Conservation (phyloP, 1,284 basidiomycete genomes). For the Phellinidium pouzarii region DNA sequence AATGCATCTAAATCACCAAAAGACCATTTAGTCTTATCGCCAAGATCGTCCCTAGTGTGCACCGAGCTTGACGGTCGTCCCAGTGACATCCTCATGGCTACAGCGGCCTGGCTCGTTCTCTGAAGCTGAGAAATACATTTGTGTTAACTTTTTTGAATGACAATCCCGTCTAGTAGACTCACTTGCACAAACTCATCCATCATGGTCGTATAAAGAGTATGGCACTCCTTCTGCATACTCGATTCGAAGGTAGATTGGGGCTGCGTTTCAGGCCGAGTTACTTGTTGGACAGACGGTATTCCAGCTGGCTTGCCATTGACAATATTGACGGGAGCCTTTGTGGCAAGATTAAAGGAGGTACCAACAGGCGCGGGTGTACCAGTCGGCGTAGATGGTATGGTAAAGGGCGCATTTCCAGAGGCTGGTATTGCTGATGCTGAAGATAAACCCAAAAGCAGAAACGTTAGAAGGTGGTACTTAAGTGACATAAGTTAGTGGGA, state of each 20-base stretch:
- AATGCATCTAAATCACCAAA: slow-evolving; percentile 48
- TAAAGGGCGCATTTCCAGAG: slow-evolving; percentile 10
- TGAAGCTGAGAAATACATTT: slow-evolving; percentile 9
- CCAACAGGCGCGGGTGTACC: not conserved
- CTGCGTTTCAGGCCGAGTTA: not conserved
- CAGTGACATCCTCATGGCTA: slow-evolving; percentile 28
- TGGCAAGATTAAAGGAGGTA: not conserved
- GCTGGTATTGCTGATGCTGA: not conserved
- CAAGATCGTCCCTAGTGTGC: slow-evolving; percentile 39
- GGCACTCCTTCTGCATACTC: slow-evolving; percentile 19
- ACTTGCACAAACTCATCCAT: slow-evolving; percentile 17
- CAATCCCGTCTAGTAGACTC: not conserved
- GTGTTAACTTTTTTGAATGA: not conserved
- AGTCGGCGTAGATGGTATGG: slow-evolving; percentile 11
- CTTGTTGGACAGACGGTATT: not conserved
- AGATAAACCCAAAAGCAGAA: slow-evolving; percentile 5
- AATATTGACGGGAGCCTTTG: not conserved
- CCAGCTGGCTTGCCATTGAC: not conserved
- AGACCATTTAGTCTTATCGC: slow-evolving; percentile 44
- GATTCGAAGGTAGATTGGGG: slow-evolving; percentile 17
- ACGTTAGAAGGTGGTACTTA: slow-evolving; percentile 13
- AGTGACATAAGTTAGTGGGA: not conserved
- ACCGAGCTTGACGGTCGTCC: slow-evolving; percentile 32
- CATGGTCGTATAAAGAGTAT: slow-evolving; percentile 14
- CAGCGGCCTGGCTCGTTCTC: slow-evolving; percentile 16